Evolutionary conservation across 306 rosid species (phyloP).

Genomic region (Pyrus betulifolia): DNA sequence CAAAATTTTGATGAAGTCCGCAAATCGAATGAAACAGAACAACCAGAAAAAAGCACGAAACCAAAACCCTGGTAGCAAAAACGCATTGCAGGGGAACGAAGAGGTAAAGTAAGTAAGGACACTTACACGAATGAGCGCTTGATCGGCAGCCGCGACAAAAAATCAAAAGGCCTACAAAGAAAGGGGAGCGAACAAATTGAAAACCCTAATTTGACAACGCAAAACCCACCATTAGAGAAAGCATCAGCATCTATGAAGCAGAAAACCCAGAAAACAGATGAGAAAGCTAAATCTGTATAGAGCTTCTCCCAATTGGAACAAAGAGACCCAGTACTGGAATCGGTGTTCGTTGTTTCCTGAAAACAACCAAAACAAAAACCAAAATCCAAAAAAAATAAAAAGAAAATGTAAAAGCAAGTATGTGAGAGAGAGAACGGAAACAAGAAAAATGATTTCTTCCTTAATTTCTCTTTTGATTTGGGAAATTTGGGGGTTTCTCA

Average conservation of each 20-base stretch:
- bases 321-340: conserved; percentile 11
- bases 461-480: not conserved
- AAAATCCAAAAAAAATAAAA: not conserved
- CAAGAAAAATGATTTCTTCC: not conserved
- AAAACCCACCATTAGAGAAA: conserved; percentile 39
- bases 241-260: conserved; percentile 7
- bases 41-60: not conserved
- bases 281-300: not conserved
- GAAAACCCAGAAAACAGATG: conserved; percentile 1
- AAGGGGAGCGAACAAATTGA: conserved; percentile 7
- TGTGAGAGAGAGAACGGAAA: not conserved
- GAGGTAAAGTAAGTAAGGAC: not conserved
- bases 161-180: conserved; percentile 3
- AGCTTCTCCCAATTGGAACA: conserved; percentile 3
- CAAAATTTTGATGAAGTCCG: not conserved
- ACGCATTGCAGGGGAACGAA: not conserved
- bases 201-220: conserved; percentile 71
- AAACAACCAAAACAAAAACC: not conserved
- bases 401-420: not conserved
- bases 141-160: not conserved
- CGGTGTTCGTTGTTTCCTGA: not conserved
- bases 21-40: not conserved
- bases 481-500: not conserved
- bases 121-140: conserved; percentile 48
- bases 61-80: not conserved